Conservation (phyloP, 2,329 filamentous ascomycete species). For the Blastomyces gilchristii region DNA sequence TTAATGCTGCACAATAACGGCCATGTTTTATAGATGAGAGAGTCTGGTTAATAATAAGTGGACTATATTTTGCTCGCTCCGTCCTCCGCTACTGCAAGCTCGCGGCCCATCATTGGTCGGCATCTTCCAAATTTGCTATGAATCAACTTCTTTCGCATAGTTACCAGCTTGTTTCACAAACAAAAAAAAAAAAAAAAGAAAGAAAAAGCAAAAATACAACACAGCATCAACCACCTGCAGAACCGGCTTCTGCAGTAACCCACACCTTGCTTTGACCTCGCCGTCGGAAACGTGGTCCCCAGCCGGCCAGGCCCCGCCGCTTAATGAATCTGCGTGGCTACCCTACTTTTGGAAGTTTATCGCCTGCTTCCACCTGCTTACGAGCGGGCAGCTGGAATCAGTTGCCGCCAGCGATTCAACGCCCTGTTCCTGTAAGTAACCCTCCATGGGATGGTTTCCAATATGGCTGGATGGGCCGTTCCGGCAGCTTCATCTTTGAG, state of each 20-base stretch:
- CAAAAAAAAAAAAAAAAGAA: background rate
- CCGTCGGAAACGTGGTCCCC: background rate
- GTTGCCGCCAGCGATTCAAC: background rate
- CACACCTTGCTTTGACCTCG: background rate
- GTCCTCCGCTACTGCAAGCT: too few species aligned
- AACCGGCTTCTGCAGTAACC: background rate
- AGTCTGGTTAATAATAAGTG: constrained; percentile 1
- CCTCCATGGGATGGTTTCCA: background rate
- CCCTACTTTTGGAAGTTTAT: background rate
- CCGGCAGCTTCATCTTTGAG: background rate
- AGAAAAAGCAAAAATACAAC: background rate
- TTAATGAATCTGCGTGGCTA: background rate
- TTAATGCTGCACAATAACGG: background rate
- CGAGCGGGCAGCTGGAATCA: background rate
- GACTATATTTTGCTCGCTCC: background rate
- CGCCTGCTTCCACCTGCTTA: background rate
- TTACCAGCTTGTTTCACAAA: background rate
- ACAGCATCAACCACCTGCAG: background rate
- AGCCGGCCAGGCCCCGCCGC: background rate
- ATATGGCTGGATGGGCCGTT: background rate
- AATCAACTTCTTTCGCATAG: background rate
- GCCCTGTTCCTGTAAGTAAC: constrained; percentile 4
- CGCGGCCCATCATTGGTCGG: background rate
- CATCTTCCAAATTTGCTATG: background rate
- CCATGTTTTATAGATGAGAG: background rate